Conservation (phyloP, 257 asterid genomes). For the Fraxinus anomala region DNA sequence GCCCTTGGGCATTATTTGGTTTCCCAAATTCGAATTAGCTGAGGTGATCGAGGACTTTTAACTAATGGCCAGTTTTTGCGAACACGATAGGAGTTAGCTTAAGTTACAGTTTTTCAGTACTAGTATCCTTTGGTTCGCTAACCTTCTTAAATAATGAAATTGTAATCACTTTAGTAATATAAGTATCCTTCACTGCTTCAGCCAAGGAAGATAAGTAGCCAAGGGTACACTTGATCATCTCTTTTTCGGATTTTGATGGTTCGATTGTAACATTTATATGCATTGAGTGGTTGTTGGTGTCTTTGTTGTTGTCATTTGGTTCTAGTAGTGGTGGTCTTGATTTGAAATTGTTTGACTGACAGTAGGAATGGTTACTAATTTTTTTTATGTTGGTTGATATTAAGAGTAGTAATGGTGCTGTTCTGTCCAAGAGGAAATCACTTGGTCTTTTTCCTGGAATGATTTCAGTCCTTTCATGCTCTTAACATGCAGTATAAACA, state of each 20-base stretch:
- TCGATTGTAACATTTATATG: background rate
- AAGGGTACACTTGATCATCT: background rate
- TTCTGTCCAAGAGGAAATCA: background rate
- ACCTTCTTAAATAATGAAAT: background rate
- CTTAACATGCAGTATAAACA: background rate
- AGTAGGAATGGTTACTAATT: background rate
- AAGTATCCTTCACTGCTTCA: background rate
- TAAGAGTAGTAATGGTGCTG: background rate
- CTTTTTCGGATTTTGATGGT: background rate
- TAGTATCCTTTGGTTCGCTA: background rate
- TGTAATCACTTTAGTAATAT: background rate
- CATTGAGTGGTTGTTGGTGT: background rate
- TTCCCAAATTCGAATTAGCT: background rate
- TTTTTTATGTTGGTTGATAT: background rate
- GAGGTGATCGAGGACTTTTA: background rate
- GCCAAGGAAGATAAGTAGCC: background rate
- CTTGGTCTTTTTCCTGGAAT: background rate
- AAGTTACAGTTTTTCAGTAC: background rate
- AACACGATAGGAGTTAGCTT: background rate
- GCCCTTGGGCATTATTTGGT: background rate
- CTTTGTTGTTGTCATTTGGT: background rate
- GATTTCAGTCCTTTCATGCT: background rate
- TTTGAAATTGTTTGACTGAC: background rate
- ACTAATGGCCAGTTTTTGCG: background rate
- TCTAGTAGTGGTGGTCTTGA: background rate